Evolutionary conservation across 2,329 filamentous ascomycete genomes (phyloP), one percentile per base, ranked within the genome.

Genomic region (Delphinella strobiligena): DNA sequence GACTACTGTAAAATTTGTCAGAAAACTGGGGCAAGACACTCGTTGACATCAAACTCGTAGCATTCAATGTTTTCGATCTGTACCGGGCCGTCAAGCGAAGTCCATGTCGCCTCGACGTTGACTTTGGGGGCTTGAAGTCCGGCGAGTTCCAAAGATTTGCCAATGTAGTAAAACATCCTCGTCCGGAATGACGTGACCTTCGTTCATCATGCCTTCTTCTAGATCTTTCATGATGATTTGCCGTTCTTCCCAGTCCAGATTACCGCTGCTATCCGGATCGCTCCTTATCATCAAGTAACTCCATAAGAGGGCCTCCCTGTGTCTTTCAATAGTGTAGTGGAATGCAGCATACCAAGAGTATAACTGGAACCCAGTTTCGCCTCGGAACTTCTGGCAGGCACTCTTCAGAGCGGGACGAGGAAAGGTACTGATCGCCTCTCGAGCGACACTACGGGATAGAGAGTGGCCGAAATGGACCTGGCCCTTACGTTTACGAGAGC

Each of bases 381-480:
- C 62, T 19, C 63, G 55, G 44, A 66, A 66, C 4, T 62, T 52
- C 44, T 66, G 59, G 44, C 57, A 60, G 9, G 60, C 54, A 36
- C 62, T 62, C 19, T 54, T 51, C n/a, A 60, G 45, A 5, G 61
- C 55, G 8, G 63, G 62, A 15, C 59, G 46, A 3, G 63, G 62
- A 42, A 66, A 66, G 4, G 60, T 61, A 2, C 53, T 54, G 46
- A 65, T 61, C 2, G 61, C 60, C 46, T 66, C 62, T 24, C 52
- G 52, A 43, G 57, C 55, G 3, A 65, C 60, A 8, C 51, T 54
- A 1, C 62, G 55, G 3, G 60, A 62, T 3, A 65, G 45, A 2
- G 62, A 64, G 41, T 66, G 63, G 1, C 55, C 55, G 36, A 66
- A 65, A 42, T 65, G 63, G 2, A 60, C 58, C 40, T 66, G 63